Conservation (phyloP, 2,329 filamentous ascomycete genomes). For the Falciphora oryzae region DNA sequence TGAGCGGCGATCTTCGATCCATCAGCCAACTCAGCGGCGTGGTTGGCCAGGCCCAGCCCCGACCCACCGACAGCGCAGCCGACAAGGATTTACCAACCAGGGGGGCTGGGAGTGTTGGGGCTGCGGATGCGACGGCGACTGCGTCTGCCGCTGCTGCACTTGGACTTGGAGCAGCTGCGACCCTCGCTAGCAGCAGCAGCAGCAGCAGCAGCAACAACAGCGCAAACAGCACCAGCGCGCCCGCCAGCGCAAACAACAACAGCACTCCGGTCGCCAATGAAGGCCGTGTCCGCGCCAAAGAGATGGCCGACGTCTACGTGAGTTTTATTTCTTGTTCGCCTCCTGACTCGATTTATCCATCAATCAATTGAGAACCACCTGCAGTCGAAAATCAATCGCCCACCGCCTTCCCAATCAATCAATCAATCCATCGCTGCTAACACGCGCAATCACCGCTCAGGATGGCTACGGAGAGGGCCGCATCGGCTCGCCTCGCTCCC, state of each 20-base stretch:
- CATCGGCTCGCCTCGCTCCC: slow-evolving; percentile 81
- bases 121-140: slow-evolving; percentile 1
- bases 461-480: slow-evolving; percentile 90
- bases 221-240: slow-evolving; percentile 12
- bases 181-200: slow-evolving; percentile 1
- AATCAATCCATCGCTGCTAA: background rate
- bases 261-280: slow-evolving; percentile 74
- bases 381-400: background rate
- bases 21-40: slow-evolving; percentile 48
- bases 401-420: background rate
- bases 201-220: slow-evolving; percentile 31
- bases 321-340: slow-evolving; percentile 37
- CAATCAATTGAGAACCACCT: background rate
- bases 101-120: slow-evolving; percentile 5
- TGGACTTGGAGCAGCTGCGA: slow-evolving; percentile 1
- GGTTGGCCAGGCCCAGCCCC: slow-evolving; percentile 9
- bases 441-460: slow-evolving; percentile 39
- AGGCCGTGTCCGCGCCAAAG: slow-evolving; percentile 75
- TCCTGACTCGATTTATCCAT: background rate
- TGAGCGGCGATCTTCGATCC: slow-evolving; percentile 72
- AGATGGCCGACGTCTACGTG: slow-evolving; percentile 93
- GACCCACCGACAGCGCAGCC: slow-evolving; percentile 11
- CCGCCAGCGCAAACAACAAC: slow-evolving; percentile 18
- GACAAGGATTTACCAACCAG: slow-evolving; percentile 16
- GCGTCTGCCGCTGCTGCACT: slow-evolving; percentile 9